phyloP scores from a whole-genome alignment of 306 rosid genomes.

The Trifolium repens region DNA sequence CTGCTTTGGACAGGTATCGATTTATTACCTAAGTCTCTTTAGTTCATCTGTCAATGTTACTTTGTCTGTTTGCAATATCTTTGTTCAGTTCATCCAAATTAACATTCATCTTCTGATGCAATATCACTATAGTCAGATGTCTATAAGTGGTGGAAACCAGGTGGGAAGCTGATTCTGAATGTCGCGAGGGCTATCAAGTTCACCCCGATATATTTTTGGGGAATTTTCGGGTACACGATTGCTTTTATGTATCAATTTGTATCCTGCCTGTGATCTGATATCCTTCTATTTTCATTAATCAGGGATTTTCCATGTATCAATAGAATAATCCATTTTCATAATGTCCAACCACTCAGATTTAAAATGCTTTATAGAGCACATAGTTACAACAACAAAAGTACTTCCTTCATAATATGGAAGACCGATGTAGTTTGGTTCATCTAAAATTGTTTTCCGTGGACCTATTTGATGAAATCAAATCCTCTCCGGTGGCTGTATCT shows the following conservation, averaged over 20 bases:
- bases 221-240: constrained; percentile 77
- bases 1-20: constrained; percentile 87
- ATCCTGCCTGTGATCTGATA: constrained; percentile 9
- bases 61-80: constrained; percentile 1
- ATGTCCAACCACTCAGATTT: constrained; percentile 10
- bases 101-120: constrained; percentile 35
- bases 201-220: constrained; percentile 89
- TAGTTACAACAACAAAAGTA: neutral
- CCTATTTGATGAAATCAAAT: neutral
- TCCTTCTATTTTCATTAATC: neutral
- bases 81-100: constrained; percentile 28
- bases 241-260: constrained; percentile 15
- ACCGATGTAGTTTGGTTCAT: neutral
- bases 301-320: constrained; percentile 13
- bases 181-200: constrained; percentile 82
- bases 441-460: neutral
- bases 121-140: constrained; percentile 64
- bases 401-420: constrained; percentile 1
- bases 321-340: constrained; percentile 3
- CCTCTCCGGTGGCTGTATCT: neutral
- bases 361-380: neutral
- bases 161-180: constrained; percentile 74
- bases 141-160: constrained; percentile 95
- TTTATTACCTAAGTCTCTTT: neutral
- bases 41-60: constrained; percentile 10